Percentiles rank a stretch among this genome's conserved stretches.
These are phyloP conservation scores for Trametes polyzona DNA, from an alignment of 1,284 basidiomycete genomes.

Conservation along the genomic window DNA sequence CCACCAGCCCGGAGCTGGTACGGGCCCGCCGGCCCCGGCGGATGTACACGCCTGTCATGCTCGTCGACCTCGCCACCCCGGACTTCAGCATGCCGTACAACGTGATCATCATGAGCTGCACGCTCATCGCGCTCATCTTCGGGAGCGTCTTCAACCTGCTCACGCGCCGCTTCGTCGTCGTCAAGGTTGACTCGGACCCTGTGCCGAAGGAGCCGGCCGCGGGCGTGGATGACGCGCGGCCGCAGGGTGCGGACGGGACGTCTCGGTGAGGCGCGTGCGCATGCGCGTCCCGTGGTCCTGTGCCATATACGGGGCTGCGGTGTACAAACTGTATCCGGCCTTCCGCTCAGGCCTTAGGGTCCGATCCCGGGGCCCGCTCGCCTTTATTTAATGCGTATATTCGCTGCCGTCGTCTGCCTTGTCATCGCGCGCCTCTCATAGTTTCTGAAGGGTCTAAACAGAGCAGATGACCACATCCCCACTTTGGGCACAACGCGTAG, in stretches of 20 bases:
- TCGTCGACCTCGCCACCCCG: conserved; percentile 92
- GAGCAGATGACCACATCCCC: neutral
- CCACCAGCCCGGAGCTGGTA: neutral
- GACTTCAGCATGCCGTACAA: conserved; percentile 99
- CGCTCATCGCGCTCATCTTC: conserved; percentile 91
- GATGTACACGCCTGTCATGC: conserved; percentile 81
- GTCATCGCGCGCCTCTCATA: neutral
- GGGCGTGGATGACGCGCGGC: neutral
- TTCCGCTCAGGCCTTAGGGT: neutral
- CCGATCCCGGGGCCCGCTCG: neutral
- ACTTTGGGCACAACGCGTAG: neutral
- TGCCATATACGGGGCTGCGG: neutral
- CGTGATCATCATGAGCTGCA: conserved; percentile 95
- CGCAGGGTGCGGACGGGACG: neutral
- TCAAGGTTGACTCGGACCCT: conserved; percentile 29
- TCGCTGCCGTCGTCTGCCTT: neutral
- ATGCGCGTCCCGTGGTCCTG: too few species aligned
- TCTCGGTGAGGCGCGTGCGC: neutral
- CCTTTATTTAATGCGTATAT: conserved; percentile 4
- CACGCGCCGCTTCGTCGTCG: conserved; percentile 77
- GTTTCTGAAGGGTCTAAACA: too few species aligned
- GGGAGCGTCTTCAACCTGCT: conserved; percentile 90
- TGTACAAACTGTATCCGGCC: neutral
- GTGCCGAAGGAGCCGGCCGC: neutral
- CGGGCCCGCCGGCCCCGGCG: conserved; percentile 35